These are phyloP conservation scores for Blumeria hordei DNA, from an alignment of 2,329 filamentous ascomycete species.

Conservation along the genomic window DNA sequence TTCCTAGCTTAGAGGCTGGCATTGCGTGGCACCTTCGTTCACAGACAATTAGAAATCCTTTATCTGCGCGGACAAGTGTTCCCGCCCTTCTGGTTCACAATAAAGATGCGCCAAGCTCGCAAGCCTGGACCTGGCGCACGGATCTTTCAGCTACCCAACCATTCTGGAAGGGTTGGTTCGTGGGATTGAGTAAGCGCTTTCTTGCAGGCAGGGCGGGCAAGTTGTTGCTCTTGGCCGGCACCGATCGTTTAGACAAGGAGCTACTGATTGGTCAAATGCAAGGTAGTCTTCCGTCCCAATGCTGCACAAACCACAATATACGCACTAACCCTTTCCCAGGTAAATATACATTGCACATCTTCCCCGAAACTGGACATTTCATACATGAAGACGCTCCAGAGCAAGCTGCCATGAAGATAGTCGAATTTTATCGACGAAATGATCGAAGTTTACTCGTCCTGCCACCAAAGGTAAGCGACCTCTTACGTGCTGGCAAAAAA, in stretches of 20 bases:
- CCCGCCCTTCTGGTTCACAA: conserved; percentile 43
- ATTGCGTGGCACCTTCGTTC: conserved; percentile 90
- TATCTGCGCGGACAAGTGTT: conserved; percentile 70
- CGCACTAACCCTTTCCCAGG: conserved; percentile 21
- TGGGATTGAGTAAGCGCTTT: conserved; percentile 71
- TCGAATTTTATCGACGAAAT: conserved; percentile 81
- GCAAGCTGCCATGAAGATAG: conserved; percentile 63
- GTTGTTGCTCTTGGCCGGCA: conserved; percentile 63
- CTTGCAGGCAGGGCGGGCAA: conserved; percentile 62
- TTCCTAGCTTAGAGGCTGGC: conserved; percentile 51
- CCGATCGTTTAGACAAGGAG: conserved; percentile 73
- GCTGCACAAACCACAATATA: too few species aligned
- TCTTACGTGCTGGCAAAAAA: conserved; percentile 36
- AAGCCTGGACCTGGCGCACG: conserved; percentile 58
- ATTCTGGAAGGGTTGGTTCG: conserved; percentile 91
- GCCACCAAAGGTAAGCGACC: conserved; percentile 72
- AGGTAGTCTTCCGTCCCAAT: conserved; percentile 24
- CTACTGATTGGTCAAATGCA: conserved; percentile 95
- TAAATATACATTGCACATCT: conserved; percentile 87
- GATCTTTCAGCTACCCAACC: conserved; percentile 62
- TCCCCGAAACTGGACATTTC: conserved; percentile 89
- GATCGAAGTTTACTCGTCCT: conserved; percentile 65
- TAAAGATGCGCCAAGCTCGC: conserved; percentile 16
- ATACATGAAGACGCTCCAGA: conserved; percentile 87
- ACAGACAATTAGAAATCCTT: conserved; percentile 59